A percentile compares a stretch with the other conserved stretches of the same genome.
These are phyloP conservation scores for Septoria petroselini DNA, from an alignment of 2,329 filamentous ascomycete genomes.

Conservation along the genomic window DNA sequence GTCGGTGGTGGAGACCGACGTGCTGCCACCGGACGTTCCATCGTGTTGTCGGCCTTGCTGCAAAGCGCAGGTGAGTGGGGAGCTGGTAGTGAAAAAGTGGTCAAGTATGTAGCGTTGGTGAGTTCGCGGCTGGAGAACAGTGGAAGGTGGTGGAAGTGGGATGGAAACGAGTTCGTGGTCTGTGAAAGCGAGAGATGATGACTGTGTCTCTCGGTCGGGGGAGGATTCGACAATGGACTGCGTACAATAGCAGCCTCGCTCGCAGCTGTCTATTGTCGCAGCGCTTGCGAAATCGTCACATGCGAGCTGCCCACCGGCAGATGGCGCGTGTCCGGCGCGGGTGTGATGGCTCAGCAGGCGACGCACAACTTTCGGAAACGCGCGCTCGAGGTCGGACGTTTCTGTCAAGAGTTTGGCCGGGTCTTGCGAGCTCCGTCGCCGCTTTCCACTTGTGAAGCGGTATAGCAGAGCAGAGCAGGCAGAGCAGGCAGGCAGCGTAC, in stretches of 20 bases:
- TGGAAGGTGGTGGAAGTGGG: neutral
- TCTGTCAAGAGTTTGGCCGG: neutral
- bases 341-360: too few species aligned
- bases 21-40: conserved; percentile 2
- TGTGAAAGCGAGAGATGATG: neutral
- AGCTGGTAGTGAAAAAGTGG: neutral
- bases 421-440: conserved; percentile 1
- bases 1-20: conserved; percentile 5
- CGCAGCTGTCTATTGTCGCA: conserved; percentile 4
- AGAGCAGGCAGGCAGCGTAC: too few species aligned
- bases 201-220: neutral
- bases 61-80: too few species aligned
- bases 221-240: neutral
- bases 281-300: conserved; percentile 7
- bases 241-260: conserved; percentile 3
- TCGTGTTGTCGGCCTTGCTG: neutral
- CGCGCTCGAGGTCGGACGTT: neutral
- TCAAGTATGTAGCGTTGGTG: neutral
- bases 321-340: neutral
- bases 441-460: conserved; percentile 1
- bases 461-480: conserved; percentile 3
- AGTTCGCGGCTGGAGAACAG: neutral
- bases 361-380: too few species aligned
- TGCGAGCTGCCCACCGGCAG: conserved; percentile 4
- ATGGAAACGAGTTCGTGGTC: neutral